Base-by-base conservation (phyloP, 805 yeast species). In the Saccharomycopsis sp. region DNA sequence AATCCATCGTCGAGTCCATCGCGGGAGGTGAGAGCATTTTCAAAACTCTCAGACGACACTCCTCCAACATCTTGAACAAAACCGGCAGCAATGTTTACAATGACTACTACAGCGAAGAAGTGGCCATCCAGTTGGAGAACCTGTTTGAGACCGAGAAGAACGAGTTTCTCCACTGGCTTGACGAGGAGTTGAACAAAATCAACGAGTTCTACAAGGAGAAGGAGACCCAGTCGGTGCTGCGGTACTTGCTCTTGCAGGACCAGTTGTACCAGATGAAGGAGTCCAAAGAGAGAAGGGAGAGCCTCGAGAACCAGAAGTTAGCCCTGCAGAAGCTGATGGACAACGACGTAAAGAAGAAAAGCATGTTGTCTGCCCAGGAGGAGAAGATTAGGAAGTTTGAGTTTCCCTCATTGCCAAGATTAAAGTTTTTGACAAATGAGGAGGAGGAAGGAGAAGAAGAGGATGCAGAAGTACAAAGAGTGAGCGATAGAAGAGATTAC, bases 151-250 rank as follows among this genome's bases (percentile, higher is more conserved):
- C 62, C n/a, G 69, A 65, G 9, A 66, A 64, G 33, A 48, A 55
- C 3, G 71, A 69, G 39, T 86, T 85, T 48, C 48, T 68, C n/a
- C 55, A 51, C 2, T 85, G 94, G 94, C 66, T 85, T 4, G 80
- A 81, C 41, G 39, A 50, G 0, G 80, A 85, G 55, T 61, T 79
- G 19, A 48, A 39, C 3, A 80, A 76, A 55, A 78, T 84, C 6
- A 76, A 81, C 29, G 36, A 25, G 0, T 85, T 85, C 52, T 85
- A 71, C 55, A 63, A 56, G 33, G 73, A 68, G 22, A 74, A 69
- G 49, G 94, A 83, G 51, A 63, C 65, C 21, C 80, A 73, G 18
- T 75, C 73, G 1, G 65, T 74, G 33, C 73, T 72, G 42, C 63
- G 89, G 43, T 79, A 70, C 49, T 56, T 75, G 9, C 52, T 78